Evolutionary conservation across 805 yeast genomes (phyloP).

Genomic region (Tetrapisispora nanseiensis): DNA sequence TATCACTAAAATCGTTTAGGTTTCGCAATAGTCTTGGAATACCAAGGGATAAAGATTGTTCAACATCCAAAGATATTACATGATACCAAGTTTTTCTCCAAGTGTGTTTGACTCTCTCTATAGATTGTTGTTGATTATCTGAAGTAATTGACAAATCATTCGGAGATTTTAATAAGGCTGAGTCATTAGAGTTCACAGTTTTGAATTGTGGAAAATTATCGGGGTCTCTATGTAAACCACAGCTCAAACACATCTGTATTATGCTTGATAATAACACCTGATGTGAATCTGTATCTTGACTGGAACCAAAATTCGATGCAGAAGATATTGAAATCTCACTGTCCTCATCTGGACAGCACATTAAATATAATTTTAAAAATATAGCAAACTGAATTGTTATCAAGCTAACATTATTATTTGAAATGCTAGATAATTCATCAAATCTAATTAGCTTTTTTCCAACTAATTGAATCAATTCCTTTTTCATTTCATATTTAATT

Average conservation of each 20-base stretch:
- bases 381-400: slow-evolving; percentile 49
- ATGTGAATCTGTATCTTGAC: slow-evolving; percentile 46
- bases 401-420: slow-evolving; percentile 27
- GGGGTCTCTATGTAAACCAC: slow-evolving; percentile 65
- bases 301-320: slow-evolving; percentile 1
- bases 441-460: slow-evolving; percentile 25
- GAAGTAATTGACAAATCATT: neutral
- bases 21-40: slow-evolving; percentile 33
- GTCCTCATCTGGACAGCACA: slow-evolving; percentile 36
- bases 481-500: slow-evolving; percentile 21
- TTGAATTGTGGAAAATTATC: slow-evolving; percentile 38
- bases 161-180: neutral
- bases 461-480: slow-evolving; percentile 19
- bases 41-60: slow-evolving; percentile 35
- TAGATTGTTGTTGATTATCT: neutral
- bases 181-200: slow-evolving; percentile 9
- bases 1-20: slow-evolving; percentile 33
- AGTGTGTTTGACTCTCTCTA: slow-evolving; percentile 35
- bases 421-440: slow-evolving; percentile 27
- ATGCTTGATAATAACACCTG: slow-evolving; percentile 47
- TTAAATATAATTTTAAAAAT: slow-evolving; percentile 46
- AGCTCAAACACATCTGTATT: slow-evolving; percentile 55
- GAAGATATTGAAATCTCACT: slow-evolving; percentile 25
- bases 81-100: slow-evolving; percentile 54
- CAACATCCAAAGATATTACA: slow-evolving; percentile 34